Evolutionary conservation across 371 early-diverging fungal species (phyloP), one percentile per base, ranked within the genome.

Genomic region (Coemansia sp.): DNA sequence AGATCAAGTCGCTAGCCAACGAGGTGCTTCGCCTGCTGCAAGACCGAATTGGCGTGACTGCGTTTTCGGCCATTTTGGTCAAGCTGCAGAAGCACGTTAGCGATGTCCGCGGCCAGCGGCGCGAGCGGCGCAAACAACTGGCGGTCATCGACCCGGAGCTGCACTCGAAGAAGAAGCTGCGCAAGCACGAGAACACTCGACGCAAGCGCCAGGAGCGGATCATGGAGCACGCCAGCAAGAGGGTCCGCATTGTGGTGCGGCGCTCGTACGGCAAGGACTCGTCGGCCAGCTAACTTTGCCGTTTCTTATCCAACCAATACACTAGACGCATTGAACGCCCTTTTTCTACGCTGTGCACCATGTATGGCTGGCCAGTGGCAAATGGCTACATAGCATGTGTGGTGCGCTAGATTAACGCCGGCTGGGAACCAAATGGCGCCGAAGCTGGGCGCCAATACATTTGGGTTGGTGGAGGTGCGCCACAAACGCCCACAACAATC

Each of bases 21-120:
- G 93, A 96, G 70, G 87, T 95, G 2, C 78, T 92, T 50, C 85
- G 84, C n/a, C 70, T 91, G 57, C 60, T 92, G 32, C 92, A 94
- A 68, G 87, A 84, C 59, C 85, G 85, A 35, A 85, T 90, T 2
- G 96, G 96, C 4, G 86, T 89, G 8, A 85, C 86, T 0, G 83
- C 76, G 10, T 96, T 88, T 67, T 84, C 90, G 55, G 70, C 74
- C 10, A 83, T 86, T 1, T 90, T 93, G 76, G 88, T 89, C 68
- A 75, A 82, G 52, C 86, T 93, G 16, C 89, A 91, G 45, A 79
- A 82, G 57, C 81, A 83, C 64, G 85, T 92, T 5, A 73, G 74
- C 57, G 70, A 70, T 43, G 78, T 71, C 67, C 77, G 71, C 58
- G 66, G 66, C 50, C 36, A 79, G 81, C 40, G 83, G 11, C 83